Evolutionary conservation across 345 rosid genomes (phyloP).

Genomic region (Mercurialis annua): DNA sequence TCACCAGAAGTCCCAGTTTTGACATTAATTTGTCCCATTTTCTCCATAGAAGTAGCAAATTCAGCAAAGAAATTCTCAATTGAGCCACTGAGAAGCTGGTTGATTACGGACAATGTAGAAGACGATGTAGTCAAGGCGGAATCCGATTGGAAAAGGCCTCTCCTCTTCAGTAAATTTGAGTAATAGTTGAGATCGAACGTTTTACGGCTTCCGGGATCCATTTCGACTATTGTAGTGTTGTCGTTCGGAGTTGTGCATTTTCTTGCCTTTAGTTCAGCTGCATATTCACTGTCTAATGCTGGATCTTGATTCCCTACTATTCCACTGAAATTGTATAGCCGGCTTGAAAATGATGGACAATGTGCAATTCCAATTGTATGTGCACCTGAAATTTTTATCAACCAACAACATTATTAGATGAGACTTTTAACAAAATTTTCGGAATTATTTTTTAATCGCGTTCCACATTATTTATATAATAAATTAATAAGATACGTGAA

Average conservation of each 20-base stretch:
- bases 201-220: constrained; percentile 76
- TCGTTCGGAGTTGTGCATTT: constrained; percentile 61
- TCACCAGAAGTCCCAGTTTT: constrained; percentile 65
- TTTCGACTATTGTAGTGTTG: constrained; percentile 57
- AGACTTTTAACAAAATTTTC: too few species aligned
- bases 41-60: constrained; percentile 73
- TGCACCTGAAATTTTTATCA: constrained; percentile 45
- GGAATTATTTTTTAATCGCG: too few species aligned
- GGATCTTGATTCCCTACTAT: constrained; percentile 64
- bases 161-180: constrained; percentile 45
- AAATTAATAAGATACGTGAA: too few species aligned
- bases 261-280: constrained; percentile 56
- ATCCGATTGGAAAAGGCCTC: constrained; percentile 79
- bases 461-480: too few species aligned
- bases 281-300: constrained; percentile 62
- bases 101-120: constrained; percentile 39
- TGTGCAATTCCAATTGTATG: constrained; percentile 79
- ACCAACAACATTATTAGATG: too few species aligned
- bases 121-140: constrained; percentile 59
- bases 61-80: constrained; percentile 43
- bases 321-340: constrained; percentile 74
- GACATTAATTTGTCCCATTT: constrained; percentile 62
- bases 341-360: constrained; percentile 50
- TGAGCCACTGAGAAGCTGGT: constrained; percentile 51
- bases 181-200: constrained; percentile 76